Evolutionary conservation across 805 yeast species (phyloP).

Genomic region (Saccharomyces mikatae): DNA sequence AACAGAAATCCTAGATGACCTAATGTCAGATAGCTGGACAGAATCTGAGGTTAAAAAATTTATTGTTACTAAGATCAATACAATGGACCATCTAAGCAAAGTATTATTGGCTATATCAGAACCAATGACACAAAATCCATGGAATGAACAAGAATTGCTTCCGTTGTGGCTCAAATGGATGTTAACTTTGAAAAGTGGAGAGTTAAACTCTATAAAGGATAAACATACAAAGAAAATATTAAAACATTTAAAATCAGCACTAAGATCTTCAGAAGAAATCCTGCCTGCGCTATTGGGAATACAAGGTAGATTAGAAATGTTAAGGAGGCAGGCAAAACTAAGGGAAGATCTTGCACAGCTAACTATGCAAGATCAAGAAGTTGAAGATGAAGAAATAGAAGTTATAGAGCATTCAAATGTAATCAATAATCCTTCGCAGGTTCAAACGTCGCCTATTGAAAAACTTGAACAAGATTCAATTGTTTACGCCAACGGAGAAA

Average conservation of each 20-base stretch:
- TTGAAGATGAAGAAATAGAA: constrained; percentile 27
- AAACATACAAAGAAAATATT: constrained; percentile 34
- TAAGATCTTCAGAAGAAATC: constrained; percentile 48
- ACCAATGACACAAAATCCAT: constrained; percentile 34
- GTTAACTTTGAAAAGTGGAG: constrained; percentile 54
- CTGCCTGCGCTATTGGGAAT: constrained; percentile 66
- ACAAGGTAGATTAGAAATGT: constrained; percentile 77
- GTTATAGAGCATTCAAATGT: constrained; percentile 21
- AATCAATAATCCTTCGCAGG: constrained; percentile 20
- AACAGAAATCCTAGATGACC: constrained; percentile 17
- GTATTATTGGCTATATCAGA: constrained; percentile 42
- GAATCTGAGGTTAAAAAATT: constrained; percentile 24
- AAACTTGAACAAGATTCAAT: constrained; percentile 32
- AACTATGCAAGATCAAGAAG: constrained; percentile 28
- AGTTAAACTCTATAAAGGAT: constrained; percentile 24
- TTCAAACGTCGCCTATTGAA: constrained; percentile 5
- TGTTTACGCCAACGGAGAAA: constrained; percentile 37
- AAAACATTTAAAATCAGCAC: constrained; percentile 48
- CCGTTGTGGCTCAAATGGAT: constrained; percentile 76
- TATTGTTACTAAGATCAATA: constrained; percentile 32
- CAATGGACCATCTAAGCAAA: constrained; percentile 34
- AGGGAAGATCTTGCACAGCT: constrained; percentile 45
- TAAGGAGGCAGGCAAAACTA: constrained; percentile 66
- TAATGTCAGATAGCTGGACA: constrained; percentile 22
- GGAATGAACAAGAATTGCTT: constrained; percentile 20